These are phyloP conservation scores for Fomitiporia mediterranea DNA, from an alignment of 1,284 basidiomycete species.

Conservation along the genomic window DNA sequence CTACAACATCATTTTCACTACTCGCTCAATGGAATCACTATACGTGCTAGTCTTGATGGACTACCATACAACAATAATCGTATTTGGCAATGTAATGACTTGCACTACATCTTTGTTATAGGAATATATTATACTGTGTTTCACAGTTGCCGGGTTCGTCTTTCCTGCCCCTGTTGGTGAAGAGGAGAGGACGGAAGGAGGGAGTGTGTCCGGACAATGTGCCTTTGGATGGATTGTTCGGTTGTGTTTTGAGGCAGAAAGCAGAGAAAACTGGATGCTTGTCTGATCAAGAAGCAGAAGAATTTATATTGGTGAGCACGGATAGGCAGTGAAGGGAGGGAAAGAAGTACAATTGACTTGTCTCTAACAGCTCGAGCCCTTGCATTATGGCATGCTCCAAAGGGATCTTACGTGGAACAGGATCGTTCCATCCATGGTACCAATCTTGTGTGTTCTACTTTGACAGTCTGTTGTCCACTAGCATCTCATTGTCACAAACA, in stretches of 20 bases:
- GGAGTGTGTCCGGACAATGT: conserved; percentile 69
- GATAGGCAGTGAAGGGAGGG: background rate
- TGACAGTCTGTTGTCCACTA: conserved; percentile 75
- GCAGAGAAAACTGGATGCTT: conserved; percentile 92
- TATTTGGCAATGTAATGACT: too few relatives aligned
- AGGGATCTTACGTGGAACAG: conserved; percentile 87
- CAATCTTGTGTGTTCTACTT: conserved; percentile 92
- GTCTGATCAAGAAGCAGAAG: too few relatives aligned
- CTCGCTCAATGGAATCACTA: too few relatives aligned
- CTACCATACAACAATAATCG: too few relatives aligned
- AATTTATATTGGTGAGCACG: conserved; percentile 1
- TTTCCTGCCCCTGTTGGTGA: conserved; percentile 31
- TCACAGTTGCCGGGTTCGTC: conserved; percentile 22
- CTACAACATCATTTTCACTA: too few relatives aligned
- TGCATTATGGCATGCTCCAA: conserved; percentile 65
- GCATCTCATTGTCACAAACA: conserved; percentile 75
- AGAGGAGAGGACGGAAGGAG: conserved; percentile 55
- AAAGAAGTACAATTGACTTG: conserved; percentile 64
- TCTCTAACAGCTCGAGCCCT: conserved; percentile 89
- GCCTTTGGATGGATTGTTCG: conserved; percentile 76
- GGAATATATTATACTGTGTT: conserved; percentile 87
- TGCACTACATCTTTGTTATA: too few relatives aligned
- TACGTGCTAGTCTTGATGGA: too few relatives aligned
- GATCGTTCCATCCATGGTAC: conserved; percentile 87
- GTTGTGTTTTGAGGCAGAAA: conserved; percentile 71